Conservation (phyloP, 177 flowering plant genomes). For the Vitis hybrid region DNA sequence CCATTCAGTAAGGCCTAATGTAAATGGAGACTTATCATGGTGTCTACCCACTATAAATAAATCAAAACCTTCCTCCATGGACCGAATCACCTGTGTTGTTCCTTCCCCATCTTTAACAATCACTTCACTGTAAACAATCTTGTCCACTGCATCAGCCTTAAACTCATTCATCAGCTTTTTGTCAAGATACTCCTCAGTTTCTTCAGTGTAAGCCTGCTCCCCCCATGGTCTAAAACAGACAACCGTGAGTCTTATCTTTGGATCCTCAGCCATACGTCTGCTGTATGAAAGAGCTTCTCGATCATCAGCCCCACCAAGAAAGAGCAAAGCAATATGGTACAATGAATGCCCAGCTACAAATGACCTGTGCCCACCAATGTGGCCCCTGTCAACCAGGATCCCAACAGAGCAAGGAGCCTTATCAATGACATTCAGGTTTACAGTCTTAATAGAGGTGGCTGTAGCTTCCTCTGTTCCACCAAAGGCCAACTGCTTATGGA, state of each 20-base stretch:
- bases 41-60: slow-evolving; percentile 33
- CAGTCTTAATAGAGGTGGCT: slow-evolving; percentile 11
- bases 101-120: slow-evolving; percentile 41
- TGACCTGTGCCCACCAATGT: slow-evolving; percentile 3
- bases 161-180: no score
- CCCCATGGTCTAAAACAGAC: slow-evolving; percentile 17
- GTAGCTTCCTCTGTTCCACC: slow-evolving; percentile 29
- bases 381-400: slow-evolving; percentile 47
- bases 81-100: slow-evolving; percentile 15
- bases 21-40: slow-evolving; percentile 22
- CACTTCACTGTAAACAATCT: slow-evolving; percentile 32
- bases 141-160: slow-evolving; percentile 11
- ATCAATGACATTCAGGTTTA: slow-evolving; percentile 41
- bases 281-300: slow-evolving; percentile 48
- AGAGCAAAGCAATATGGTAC: slow-evolving; percentile 36
- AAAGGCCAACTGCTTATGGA: slow-evolving; percentile 45
- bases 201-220: no score
- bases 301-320: slow-evolving; percentile 58
- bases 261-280: slow-evolving; percentile 40
- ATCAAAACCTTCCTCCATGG: slow-evolving; percentile 22
- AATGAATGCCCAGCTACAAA: not conserved
- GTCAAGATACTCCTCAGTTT: no score
- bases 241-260: slow-evolving; percentile 29
- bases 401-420: slow-evolving; percentile 60
- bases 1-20: slow-evolving; percentile 34